Evolutionary conservation across 73 alveolate genomes (phyloP).

Genomic region (Paramecium octaurelia): DNA sequence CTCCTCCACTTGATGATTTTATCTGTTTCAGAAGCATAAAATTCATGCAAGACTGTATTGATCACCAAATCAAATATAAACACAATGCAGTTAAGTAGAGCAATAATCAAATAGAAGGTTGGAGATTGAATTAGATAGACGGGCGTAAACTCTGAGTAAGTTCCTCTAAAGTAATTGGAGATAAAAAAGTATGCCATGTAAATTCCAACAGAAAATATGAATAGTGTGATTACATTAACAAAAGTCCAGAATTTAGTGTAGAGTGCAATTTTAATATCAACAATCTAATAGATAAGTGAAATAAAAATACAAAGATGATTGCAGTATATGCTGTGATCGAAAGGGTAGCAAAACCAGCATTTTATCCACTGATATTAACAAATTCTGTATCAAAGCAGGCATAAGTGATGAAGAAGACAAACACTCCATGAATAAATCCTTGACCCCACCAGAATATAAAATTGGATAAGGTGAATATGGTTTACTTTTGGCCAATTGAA

Average conservation of each 20-base stretch:
- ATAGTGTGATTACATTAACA: constrained; percentile 56
- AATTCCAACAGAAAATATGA: constrained; percentile 55
- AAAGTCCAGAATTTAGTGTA: constrained; percentile 60
- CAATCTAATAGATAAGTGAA: constrained; percentile 28
- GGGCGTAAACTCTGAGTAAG: constrained; percentile 48
- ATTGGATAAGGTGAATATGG: constrained; percentile 68
- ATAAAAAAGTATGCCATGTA: constrained; percentile 68
- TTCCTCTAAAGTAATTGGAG: constrained; percentile 44
- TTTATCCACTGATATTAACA: constrained; percentile 58
- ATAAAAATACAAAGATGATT: constrained; percentile 60
- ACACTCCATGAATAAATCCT: constrained; percentile 69
- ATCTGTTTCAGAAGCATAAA: constrained; percentile 1
- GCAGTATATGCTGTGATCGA: constrained; percentile 70
- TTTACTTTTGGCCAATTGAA: constrained; percentile 69
- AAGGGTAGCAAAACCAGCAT: constrained; percentile 67
- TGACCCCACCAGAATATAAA: constrained; percentile 68
- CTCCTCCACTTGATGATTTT: not conserved
- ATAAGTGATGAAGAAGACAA: constrained; percentile 62
- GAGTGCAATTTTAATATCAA: constrained; percentile 65
- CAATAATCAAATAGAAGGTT: constrained; percentile 7
- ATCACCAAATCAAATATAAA: constrained; percentile 50
- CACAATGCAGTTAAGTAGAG: not conserved
- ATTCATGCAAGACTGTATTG: constrained; percentile 14
- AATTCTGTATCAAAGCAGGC: constrained; percentile 51
- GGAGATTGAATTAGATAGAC: constrained; percentile 31